Evolutionary conservation across 345 rosid species (phyloP), one percentile per base, ranked within the genome.

Genomic region (Salix arbutifolia): DNA sequence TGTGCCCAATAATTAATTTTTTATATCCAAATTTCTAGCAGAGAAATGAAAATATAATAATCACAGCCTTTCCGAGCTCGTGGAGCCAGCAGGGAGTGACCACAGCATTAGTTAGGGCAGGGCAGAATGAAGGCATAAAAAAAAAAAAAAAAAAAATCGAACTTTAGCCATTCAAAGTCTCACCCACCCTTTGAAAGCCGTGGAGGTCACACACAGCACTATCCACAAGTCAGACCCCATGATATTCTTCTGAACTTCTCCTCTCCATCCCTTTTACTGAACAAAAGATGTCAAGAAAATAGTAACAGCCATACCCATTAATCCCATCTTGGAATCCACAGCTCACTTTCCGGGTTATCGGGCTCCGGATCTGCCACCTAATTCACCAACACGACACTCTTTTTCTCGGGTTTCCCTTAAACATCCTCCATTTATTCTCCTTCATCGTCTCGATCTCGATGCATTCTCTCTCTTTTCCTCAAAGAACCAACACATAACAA

Each of bases 331-430:
- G 88, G 80, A 86, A 81, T 65, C 83, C 88, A 35, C 85, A 80
- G 38, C 72, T 65, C 71, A 70, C 82, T 83, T 86, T 83, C 79
- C 84, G 83, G 87, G 85, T 83, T 85, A 82, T 85, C 82, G 91
- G 91, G 88, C 75, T 88, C 74, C 73, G 90, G 84, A 87, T 87
- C 90, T 87, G 90, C 85, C 86, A 74, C 92, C 92, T 88, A 81
- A 69, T 87, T 81, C 80, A 65, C 88, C 90, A 81, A 75, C 90
- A 89, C 26, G 23, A 73, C 81, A 71, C 66, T 61, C 73, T 66
- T 71, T 72, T 74, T 65, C 83, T 79, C 64, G 56, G 68, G 75
- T 77, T 83, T 78, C 35, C 28, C 78, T n/a, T 37, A 35, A 31
- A n/a, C 52, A 56, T 58, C 75, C 66, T 31, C 72, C 7, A 12